Percentiles rank a stretch among this genome's conserved stretches.
phyloP scores from a whole-genome alignment of 176 grass and related monocot species.

The Bromus sterilis region DNA sequence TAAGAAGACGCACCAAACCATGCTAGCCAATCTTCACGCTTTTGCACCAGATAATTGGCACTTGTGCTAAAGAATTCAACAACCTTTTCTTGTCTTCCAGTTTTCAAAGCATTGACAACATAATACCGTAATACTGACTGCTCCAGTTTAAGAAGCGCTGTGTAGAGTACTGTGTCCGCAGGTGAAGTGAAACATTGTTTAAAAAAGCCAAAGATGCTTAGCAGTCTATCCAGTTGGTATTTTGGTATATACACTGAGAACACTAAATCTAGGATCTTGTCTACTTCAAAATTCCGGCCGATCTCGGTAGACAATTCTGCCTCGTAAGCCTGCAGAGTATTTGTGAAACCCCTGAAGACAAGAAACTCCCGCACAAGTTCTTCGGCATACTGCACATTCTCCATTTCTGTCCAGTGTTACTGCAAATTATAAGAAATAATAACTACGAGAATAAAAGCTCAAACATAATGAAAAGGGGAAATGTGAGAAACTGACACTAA shows the following conservation, averaged over 20 bases:
- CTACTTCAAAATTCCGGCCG: constrained; percentile 79
- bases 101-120: constrained; percentile 77
- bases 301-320: constrained; percentile 75
- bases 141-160: constrained; percentile 69
- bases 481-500: not conserved
- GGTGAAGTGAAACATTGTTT: constrained; percentile 84
- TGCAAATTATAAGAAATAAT: constrained; percentile 19
- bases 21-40: constrained; percentile 72
- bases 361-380: constrained; percentile 85
- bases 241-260: constrained; percentile 78
- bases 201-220: constrained; percentile 60
- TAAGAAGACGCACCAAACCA: constrained; percentile 75
- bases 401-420: constrained; percentile 43
- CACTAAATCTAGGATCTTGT: constrained; percentile 83
- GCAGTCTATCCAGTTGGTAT: constrained; percentile 71
- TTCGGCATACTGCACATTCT: constrained; percentile 86
- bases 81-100: constrained; percentile 73
- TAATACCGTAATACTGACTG: constrained; percentile 69
- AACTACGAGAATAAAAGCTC: not conserved
- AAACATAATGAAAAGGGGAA: not conserved
- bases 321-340: constrained; percentile 67
- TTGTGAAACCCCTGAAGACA: constrained; percentile 84
- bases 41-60: constrained; percentile 65
- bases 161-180: constrained; percentile 49
- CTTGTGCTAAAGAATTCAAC: constrained; percentile 58